Percentiles rank a stretch among this genome's conserved stretches.
phyloP scores from a whole-genome alignment of 805 yeast species.

The Barnettozyma siamensis region DNA sequence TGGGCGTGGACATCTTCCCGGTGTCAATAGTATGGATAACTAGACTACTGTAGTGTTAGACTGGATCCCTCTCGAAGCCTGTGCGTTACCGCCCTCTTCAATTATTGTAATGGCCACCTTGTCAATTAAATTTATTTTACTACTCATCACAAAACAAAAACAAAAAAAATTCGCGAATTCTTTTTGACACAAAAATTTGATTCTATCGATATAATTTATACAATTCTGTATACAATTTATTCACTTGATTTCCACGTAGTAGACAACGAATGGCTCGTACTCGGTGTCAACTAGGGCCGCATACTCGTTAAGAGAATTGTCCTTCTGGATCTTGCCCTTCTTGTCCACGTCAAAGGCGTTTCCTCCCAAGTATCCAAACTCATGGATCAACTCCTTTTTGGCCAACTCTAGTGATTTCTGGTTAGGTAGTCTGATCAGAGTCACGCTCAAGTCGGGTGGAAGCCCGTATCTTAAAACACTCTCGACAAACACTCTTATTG shows the following conservation, averaged over 20 bases:
- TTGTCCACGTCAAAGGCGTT: slow-evolving; percentile 71
- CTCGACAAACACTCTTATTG: slow-evolving; percentile 85
- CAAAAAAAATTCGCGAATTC: neutral
- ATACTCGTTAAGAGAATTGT: slow-evolving; percentile 70
- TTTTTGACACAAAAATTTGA: neutral
- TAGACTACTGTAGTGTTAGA: too few relatives aligned
- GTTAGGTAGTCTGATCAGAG: slow-evolving; percentile 40
- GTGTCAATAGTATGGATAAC: too few relatives aligned
- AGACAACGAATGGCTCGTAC: slow-evolving; percentile 93
- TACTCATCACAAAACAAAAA: neutral
- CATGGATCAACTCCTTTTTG: slow-evolving; percentile 61
- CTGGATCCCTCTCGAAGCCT: too few relatives aligned
- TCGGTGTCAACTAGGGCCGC: slow-evolving; percentile 91
- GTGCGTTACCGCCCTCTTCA: too few relatives aligned
- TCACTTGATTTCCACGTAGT: slow-evolving; percentile 43
- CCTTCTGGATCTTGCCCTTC: slow-evolving; percentile 60
- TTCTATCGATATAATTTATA: too few relatives aligned
- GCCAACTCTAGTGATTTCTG: slow-evolving; percentile 44
- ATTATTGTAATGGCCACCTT: too few relatives aligned
- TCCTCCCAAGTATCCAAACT: slow-evolving; percentile 89
- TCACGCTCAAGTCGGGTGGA: slow-evolving; percentile 81
- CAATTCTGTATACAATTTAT: neutral
- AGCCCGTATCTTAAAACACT: slow-evolving; percentile 92
- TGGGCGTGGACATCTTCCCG: too few relatives aligned
- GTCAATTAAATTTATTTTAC: too few relatives aligned